These are phyloP conservation scores for Alternaria brassicae DNA, from an alignment of 2,329 filamentous ascomycete genomes.

Conservation along the genomic window DNA sequence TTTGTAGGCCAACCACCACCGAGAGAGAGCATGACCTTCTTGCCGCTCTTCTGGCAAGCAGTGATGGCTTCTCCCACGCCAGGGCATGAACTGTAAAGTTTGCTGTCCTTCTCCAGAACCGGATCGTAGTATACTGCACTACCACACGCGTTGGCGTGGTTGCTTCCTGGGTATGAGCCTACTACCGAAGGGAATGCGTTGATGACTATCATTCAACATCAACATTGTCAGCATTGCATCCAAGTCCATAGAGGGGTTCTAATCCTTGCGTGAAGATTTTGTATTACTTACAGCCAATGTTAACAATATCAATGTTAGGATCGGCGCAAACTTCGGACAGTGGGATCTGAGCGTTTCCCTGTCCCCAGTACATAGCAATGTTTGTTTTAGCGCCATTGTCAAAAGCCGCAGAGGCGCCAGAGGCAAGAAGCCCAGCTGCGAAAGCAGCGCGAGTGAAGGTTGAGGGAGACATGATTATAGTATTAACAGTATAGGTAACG, in stretches of 20 bases:
- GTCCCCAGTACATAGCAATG: constrained; percentile 64
- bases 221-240: not conserved
- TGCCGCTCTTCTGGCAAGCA: constrained; percentile 42
- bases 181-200: constrained; percentile 60
- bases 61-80: constrained; percentile 49
- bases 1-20: constrained; percentile 53
- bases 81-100: constrained; percentile 10
- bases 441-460: constrained; percentile 41
- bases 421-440: constrained; percentile 45
- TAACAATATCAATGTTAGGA: constrained; percentile 62
- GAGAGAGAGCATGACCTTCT: constrained; percentile 55
- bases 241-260: not conserved
- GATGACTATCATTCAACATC: constrained; percentile 46
- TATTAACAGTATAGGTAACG: constrained; percentile 31
- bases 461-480: constrained; percentile 48
- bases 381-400: constrained; percentile 55
- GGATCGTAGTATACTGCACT: constrained; percentile 43
- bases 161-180: constrained; percentile 59
- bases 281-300: constrained; percentile 53
- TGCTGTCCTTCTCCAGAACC: not conserved
- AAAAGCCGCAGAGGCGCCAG: constrained; percentile 52
- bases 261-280: not conserved
- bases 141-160: constrained; percentile 64
- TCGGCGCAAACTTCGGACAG: constrained; percentile 61
- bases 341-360: constrained; percentile 58